Evolutionary conservation across 2,329 filamentous ascomycete species (phyloP), one percentile per base, ranked within the genome.

Genomic region (Cercospora sojina): DNA sequence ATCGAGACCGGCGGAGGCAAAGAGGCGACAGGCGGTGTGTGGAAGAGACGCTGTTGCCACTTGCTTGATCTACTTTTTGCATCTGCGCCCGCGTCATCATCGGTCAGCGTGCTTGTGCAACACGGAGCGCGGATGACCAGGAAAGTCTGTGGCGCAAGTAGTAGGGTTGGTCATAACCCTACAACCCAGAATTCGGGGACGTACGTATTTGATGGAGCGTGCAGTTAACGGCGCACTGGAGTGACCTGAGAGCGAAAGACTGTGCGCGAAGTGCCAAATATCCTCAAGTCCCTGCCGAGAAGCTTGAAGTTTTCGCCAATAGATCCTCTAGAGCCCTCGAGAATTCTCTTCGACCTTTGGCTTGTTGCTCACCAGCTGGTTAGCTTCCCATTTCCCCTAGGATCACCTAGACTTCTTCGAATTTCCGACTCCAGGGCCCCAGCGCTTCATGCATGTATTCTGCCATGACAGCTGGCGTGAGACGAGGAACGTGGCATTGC

Each of bases 351-450:
- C 53, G 53, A 8, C 53, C 27, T n/a, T 20, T 57, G 10, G 13
- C 6, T n/a, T 57, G 53, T 35, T 57, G 53, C 27, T 57, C 53
- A 9, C 29, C 53, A 35, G 16, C 12, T n/a, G 29, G 29, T 31
- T 4, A 10, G 4, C n/a, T 35, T 2, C 53, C 53, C 53, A 57
- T 20, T 23, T 57, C 53, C n/a, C 62, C 62, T 5, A 64, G 20
- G 29, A 64, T 64, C 13, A 59, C 62, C 51, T 68, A 29, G 13
- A 68, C 66, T 49, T 49, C 32, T 13, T 62, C 59, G 32, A 68
- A 65, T 23, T 64, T 57, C 4, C 29, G 29, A 12, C 43, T 38
- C 66, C 66, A 68, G 6, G 62, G 41, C 12, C 59, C 59, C 8
- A 68, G 59, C 29, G 53, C 35, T 12, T 57, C 53, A 18, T 57